Evolutionary conservation across 257 asterid genomes (phyloP), one percentile per base, ranked within the genome.

Genomic region (Agastache rugosa): DNA sequence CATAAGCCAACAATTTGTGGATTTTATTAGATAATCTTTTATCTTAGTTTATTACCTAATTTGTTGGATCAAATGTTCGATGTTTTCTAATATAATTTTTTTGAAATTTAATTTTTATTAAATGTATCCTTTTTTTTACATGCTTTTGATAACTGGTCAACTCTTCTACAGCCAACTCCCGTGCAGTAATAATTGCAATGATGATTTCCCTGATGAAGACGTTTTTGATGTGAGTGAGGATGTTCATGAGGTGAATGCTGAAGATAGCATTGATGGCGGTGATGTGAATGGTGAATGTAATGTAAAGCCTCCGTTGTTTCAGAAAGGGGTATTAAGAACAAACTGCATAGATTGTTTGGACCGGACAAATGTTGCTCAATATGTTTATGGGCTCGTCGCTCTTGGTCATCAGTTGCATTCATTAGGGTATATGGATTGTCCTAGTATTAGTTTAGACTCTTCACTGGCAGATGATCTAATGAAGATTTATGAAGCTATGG

Each of bases 261-360:
- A 79, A 72, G 68, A 64, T 19, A 63, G 70, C 59, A 59, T 19
- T 68, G 69, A 63, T 35, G 69, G 69, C 16, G 44, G 58, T 72
- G 78, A 78, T 75, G 63, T 50, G 65, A 69, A 55, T 53, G 83
- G 71, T 59, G 66, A 72, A 71, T 69, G 37, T 64, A 47, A 58
- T 69, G 78, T 70, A 78, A 83, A 83, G 83, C 80, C 85, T 44
- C 85, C 90, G 6, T 45, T 72, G 82, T 85, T 88, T 80, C 99
- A 93, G 81, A 84, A 85, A 76, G 99, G 99, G 63, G 94, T 95
- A 50, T 62, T 95, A 42, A 82, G 98, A 83, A 95, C 99, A 67
- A 95, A 95, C 73, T 95, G 99, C 88, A 91, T 95, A 54, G 99
- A 95, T 84, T 95, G 98, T 81, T 71, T 95, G 83, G 99, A 95